Base-by-base conservation (phyloP, 164 flowering plant species). In the Annona squamosa region DNA sequence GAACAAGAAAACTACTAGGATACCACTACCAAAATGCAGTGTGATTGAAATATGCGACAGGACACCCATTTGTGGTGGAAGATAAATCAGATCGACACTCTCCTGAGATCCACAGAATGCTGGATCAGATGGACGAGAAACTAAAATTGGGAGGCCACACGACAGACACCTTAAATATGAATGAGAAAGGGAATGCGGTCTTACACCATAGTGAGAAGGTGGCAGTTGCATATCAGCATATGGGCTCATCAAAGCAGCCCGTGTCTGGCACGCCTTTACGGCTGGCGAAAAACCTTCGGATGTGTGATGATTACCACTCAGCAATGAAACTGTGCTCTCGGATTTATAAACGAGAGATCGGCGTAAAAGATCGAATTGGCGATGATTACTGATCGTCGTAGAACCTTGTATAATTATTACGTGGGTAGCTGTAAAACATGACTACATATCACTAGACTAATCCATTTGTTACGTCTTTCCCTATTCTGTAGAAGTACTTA, bases 181-280 rank as follows among this genome's bases (percentile, higher is more conserved):
- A 59, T 46, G 73, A 61, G 64, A 85, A 79, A 71, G 92, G 87
- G 72, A 86, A 81, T 70, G 85, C 82, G 12, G 72, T 89, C 78
- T 78, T 82, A 69, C 76, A 46, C 63, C 90, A 87, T 72, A 87
- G 89, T 74, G 91, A 89, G 79, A 89, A 85, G 80, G 75, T 91
- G 72, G 90, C 91, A 16, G 72, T 86, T 44, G 80, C 85, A 26
- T 0, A 26, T 26, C 37, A 26, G 37, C 37, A 77, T 88, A 86
- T 71, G 91, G 89, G 59, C 83, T 85, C 16, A 64, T 84, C 57
- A 84, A 42, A 64, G 67, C 74, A 18, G 62, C 64, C 19, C 43
- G 37, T 26, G 37, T 26, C 64, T 3, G 57, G 65, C 9, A 48
- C 65, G 64, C 82, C 84, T 16, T 79, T 87, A 18, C 75, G 80